Evolutionary conservation across 2,329 filamentous ascomycete genomes (phyloP), one percentile per base, ranked within the genome.

Genomic region (Fusarium tjaetaba): DNA sequence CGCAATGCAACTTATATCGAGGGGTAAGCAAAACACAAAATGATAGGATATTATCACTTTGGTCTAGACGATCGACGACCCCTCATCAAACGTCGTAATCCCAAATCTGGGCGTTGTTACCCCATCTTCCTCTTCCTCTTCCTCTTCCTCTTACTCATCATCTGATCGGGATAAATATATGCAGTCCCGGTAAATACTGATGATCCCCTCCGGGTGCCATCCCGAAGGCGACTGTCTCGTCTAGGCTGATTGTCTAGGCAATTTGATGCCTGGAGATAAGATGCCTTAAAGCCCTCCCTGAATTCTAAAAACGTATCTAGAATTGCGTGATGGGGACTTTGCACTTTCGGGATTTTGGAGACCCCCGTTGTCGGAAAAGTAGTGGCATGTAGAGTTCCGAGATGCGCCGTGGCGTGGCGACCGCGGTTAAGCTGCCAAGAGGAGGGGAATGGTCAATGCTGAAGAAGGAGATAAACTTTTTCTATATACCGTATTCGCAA

Each of bases 131-230:
- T 65, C 32, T 52, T 28, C 36, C 28, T 65, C 38, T 43, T 34
- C 32, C 28, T 65, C 32, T 43, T 34, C 26, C 53, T 63, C 39
- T 65, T 58, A 51, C 32, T 38, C 61, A 73, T 74, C 71, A 71
- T 74, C 57, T 73, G 71, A 74, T 74, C 67, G 71, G 71, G 64
- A 71, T 46, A 53, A 42, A 32, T 43, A 60, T 24, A 48, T 41
- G 45, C 26, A 28, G 24, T 49, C 42, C 71, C 71, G 66, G 48
- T 30, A 65, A 26, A 65, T 55, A 22, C 22, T 53, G 43, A 43
- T 41, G 43, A 45, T 18, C 49, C 22, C 61, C 57, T 66, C 53
- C 66, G 71, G 71, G 34, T 68, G n/a, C 4, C 32, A 32, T 68
- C 45, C 70, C 71, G 71, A 68, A 52, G 53, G 66, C 45, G 63